phyloP scores from a whole-genome alignment of 78 protist genomes.

The Isochrysis galbana region DNA sequence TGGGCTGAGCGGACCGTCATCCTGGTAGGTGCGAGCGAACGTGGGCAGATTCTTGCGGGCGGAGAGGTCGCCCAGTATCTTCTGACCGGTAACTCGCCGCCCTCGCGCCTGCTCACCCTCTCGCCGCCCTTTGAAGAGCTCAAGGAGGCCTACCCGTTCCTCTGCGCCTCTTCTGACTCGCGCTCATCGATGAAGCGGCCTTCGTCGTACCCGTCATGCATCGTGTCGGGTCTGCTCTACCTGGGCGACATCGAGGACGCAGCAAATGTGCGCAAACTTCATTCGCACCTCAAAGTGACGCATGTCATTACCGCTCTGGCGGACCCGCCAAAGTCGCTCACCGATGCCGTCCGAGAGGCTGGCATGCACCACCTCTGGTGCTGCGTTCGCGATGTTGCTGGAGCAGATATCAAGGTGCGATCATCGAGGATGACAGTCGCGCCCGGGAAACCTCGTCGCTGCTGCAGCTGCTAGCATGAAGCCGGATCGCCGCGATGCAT shows the following conservation, averaged over 20 bases:
- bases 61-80: not conserved
- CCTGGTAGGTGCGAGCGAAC: not conserved
- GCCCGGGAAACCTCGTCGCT: no score
- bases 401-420: not conserved
- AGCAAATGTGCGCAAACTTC: not conserved
- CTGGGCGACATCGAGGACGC: not conserved
- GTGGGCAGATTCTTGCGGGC: not conserved
- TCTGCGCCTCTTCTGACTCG: not conserved
- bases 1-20: not conserved
- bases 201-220: not conserved
- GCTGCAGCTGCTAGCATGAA: no score
- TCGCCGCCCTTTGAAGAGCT: not conserved
- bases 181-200: not conserved
- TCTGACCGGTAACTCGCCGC: not conserved
- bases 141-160: not conserved
- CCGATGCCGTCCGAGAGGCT: not conserved
- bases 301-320: not conserved
- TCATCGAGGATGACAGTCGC: no score
- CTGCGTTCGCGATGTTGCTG: conserved; percentile 7
- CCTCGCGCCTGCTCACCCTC: not conserved
- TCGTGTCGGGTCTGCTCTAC: not conserved
- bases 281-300: not conserved
- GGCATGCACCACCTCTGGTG: not conserved
- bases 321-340: not conserved
- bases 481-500: no score